These are phyloP conservation scores for Aspergillus novoparasiticus DNA, from an alignment of 2,329 filamentous ascomycete species.

Conservation along the genomic window DNA sequence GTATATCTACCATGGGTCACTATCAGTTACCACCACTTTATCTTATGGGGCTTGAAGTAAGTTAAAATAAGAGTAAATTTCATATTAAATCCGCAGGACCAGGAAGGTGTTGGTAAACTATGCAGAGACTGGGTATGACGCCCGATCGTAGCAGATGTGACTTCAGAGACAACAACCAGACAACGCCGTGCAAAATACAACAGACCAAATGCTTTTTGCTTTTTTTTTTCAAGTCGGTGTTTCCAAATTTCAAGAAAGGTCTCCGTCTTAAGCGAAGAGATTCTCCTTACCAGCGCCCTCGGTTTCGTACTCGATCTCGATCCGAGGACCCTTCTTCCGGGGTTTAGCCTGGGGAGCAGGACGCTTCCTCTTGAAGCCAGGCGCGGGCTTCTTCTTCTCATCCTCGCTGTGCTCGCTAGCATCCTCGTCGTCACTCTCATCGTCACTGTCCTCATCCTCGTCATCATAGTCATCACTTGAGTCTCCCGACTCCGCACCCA, in stretches of 20 bases:
- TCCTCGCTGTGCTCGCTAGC: constrained; percentile 44
- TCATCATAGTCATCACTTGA: constrained; percentile 50
- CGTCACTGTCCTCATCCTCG: constrained; percentile 54
- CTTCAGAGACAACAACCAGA: constrained; percentile 22
- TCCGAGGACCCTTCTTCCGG: constrained; percentile 64
- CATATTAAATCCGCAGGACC: constrained; percentile 9
- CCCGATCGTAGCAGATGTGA: constrained; percentile 30
- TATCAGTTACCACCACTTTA: background rate
- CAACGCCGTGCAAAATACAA: constrained; percentile 37
- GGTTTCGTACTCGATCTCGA: constrained; percentile 79
- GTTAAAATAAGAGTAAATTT: background rate
- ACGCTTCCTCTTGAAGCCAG: constrained; percentile 61
- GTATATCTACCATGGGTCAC: background rate
- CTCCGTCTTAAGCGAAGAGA: constrained; percentile 38
- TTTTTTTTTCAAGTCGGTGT: constrained; percentile 22
- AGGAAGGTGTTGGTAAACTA: constrained; percentile 14
- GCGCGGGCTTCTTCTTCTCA: constrained; percentile 46
- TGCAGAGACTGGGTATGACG: constrained; percentile 40
- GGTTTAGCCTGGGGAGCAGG: constrained; percentile 55
- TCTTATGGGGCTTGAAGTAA: background rate
- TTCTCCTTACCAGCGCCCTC: constrained; percentile 62
- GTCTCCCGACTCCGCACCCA: constrained; percentile 68
- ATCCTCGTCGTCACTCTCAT: constrained; percentile 47
- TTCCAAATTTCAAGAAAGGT: background rate
- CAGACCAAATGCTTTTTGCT: constrained; percentile 16